Percentiles rank a stretch among this genome's conserved stretches.
phyloP scores from a whole-genome alignment of 192 early-diverging fungal genomes.

The Dispira simplex region DNA sequence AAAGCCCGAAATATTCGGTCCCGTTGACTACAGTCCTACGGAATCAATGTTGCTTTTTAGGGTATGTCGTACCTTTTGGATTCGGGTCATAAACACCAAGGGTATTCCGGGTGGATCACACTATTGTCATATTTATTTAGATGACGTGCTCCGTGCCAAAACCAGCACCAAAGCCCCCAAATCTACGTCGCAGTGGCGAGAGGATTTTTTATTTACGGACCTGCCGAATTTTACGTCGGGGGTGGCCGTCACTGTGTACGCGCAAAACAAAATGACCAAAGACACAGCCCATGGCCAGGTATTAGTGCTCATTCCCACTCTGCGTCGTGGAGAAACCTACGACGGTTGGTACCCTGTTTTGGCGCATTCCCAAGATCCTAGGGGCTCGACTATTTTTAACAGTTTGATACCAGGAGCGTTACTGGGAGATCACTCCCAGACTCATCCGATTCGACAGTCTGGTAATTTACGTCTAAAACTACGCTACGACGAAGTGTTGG shows the following conservation, averaged over 20 bases:
- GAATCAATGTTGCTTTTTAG: constrained; percentile 15
- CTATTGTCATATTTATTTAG: not conserved
- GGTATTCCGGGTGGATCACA: constrained; percentile 9
- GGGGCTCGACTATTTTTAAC: not conserved
- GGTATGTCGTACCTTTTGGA: constrained; percentile 24
- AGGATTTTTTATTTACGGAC: constrained; percentile 19
- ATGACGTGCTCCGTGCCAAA: not conserved
- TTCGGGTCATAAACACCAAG: constrained; percentile 19
- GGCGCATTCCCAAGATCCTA: not conserved
- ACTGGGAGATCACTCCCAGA: not conserved
- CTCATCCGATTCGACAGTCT: not conserved
- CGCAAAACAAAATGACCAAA: not conserved
- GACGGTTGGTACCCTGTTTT: constrained; percentile 28
- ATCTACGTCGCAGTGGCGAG: not conserved
- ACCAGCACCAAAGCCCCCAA: not conserved
- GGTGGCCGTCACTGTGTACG: constrained; percentile 12
- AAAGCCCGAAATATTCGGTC: not conserved
- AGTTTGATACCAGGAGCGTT: not conserved
- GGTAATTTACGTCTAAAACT: constrained; percentile 24
- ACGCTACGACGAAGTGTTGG: constrained; percentile 25
- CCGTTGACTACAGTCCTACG: not conserved
- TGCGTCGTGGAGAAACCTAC: constrained; percentile 20
- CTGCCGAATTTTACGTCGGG: constrained; percentile 17
- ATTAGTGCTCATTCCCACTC: constrained; percentile 18
- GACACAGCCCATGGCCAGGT: constrained; percentile 21